Conservation (phyloP, 306 rosid species). For the Malus asiatica region DNA sequence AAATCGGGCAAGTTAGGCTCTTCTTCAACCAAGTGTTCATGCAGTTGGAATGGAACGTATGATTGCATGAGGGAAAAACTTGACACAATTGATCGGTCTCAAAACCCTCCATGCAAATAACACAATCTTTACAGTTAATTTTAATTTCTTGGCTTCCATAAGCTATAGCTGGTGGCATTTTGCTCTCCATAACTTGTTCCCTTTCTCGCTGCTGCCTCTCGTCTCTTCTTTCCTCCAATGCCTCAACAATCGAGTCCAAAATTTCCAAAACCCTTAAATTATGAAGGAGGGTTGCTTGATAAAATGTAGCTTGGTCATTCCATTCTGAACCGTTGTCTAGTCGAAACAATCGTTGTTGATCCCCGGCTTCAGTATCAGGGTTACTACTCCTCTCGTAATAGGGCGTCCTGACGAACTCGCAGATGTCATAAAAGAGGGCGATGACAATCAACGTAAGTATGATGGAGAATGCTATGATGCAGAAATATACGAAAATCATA, state of each 20-base stretch:
- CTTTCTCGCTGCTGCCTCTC: background rate
- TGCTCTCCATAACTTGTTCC: conserved; percentile 12
- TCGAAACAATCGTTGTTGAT: background rate
- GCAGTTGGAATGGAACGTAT: conserved; percentile 41
- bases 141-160: conserved; percentile 7
- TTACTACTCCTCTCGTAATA: background rate
- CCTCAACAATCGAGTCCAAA: conserved; percentile 14
- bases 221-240: background rate
- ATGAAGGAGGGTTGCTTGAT: background rate
- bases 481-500: conserved; percentile 6
- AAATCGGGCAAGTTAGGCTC: conserved; percentile 46
- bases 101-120: conserved; percentile 47
- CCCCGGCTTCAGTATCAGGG: conserved; percentile 2
- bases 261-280: conserved; percentile 13
- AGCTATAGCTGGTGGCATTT: background rate
- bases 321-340: background rate
- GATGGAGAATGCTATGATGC: conserved; percentile 19
- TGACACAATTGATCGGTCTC: conserved; percentile 33
- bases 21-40: conserved; percentile 37
- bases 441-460: conserved; percentile 7
- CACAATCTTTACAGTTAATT: conserved; percentile 23
- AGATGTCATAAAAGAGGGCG: conserved; percentile 2
- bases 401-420: background rate
- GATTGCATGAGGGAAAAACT: conserved; percentile 38
- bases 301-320: background rate